phyloP scores from a whole-genome alignment of 2,329 filamentous ascomycete species.

The Phialophora verrucosa region DNA sequence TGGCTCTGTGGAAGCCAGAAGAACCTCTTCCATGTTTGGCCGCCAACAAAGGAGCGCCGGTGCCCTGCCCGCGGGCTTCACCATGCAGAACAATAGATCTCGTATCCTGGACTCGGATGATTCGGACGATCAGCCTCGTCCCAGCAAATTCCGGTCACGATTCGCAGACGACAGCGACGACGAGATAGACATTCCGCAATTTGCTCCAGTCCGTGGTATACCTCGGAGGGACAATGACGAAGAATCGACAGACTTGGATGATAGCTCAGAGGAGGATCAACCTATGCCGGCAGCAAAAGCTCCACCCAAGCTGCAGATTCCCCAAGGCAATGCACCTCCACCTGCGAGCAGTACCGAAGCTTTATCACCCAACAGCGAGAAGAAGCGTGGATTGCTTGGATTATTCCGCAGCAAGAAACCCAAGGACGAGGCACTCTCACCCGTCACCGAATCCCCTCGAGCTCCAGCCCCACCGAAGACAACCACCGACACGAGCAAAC shows the following conservation, averaged over 20 bases:
- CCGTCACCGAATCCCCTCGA: conserved; percentile 20
- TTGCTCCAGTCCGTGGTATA: conserved; percentile 65
- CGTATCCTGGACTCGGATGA: conserved; percentile 68
- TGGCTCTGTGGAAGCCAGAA: conserved; percentile 40
- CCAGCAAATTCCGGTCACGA: conserved; percentile 59
- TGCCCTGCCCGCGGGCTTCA: conserved; percentile 44
- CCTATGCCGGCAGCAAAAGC: conserved; percentile 32
- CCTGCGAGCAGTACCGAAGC: conserved; percentile 39
- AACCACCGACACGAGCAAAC: conserved; percentile 59
- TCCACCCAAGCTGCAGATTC: conserved; percentile 37
- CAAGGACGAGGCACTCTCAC: conserved; percentile 44
- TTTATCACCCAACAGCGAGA: conserved; percentile 44
- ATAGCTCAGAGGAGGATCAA: conserved; percentile 62
- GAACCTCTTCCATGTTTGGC: conserved; percentile 49
- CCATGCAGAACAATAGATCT: conserved; percentile 46
- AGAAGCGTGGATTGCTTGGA: conserved; percentile 53
- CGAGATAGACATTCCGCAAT: conserved; percentile 58
- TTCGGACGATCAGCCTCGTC: conserved; percentile 55
- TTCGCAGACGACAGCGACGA: conserved; percentile 78
- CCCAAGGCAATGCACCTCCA: conserved; percentile 45
- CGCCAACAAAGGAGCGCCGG: conserved; percentile 42
- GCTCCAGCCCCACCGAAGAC: conserved; percentile 57
- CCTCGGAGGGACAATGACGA: conserved; percentile 64
- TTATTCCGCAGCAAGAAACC: conserved; percentile 68
- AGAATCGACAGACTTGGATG: conserved; percentile 66